These are phyloP conservation scores for Phytophthora sp. DNA, from an alignment of 352 stramenopile genomes.

Conservation along the genomic window DNA sequence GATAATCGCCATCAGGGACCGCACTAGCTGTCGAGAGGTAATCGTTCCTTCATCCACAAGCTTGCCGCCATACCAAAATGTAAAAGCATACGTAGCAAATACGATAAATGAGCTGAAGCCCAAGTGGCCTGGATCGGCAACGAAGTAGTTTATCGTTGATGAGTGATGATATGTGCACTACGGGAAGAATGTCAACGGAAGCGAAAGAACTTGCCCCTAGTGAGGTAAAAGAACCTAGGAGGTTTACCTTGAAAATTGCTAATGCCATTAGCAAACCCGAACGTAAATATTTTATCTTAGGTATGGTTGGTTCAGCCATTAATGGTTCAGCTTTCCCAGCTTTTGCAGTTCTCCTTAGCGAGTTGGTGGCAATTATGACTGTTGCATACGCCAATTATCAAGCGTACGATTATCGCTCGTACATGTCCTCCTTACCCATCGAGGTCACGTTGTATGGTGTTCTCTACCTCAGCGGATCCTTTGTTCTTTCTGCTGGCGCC, in stretches of 20 bases:
- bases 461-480: constrained; percentile 45
- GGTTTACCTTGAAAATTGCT: too few species aligned
- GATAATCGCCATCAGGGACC: constrained; percentile 55
- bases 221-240: too few species aligned
- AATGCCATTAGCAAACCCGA: constrained; percentile 25
- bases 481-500: constrained; percentile 29
- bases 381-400: constrained; percentile 35
- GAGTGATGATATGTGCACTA: too few species aligned
- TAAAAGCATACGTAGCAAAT: constrained; percentile 49
- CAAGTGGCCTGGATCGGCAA: too few species aligned
- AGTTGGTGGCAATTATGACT: constrained; percentile 35
- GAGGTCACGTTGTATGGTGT: constrained; percentile 38
- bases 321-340: constrained; percentile 25
- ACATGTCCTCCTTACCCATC: constrained; percentile 19
- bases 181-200: too few species aligned
- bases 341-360: constrained; percentile 26
- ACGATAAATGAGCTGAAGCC: constrained; percentile 72
- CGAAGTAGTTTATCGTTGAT: too few species aligned
- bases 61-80: constrained; percentile 64
- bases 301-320: constrained; percentile 24
- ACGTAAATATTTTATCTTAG: constrained; percentile 24
- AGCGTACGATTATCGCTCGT: constrained; percentile 28
- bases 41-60: constrained; percentile 45
- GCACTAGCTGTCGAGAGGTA: constrained; percentile 46
- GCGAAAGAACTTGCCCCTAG: too few species aligned